Percentiles rank a stretch among this genome's conserved stretches.
Evolutionary conservation across 768 basidiomycete genomes (phyloP).

Genomic region (Kondoa subrosea): DNA sequence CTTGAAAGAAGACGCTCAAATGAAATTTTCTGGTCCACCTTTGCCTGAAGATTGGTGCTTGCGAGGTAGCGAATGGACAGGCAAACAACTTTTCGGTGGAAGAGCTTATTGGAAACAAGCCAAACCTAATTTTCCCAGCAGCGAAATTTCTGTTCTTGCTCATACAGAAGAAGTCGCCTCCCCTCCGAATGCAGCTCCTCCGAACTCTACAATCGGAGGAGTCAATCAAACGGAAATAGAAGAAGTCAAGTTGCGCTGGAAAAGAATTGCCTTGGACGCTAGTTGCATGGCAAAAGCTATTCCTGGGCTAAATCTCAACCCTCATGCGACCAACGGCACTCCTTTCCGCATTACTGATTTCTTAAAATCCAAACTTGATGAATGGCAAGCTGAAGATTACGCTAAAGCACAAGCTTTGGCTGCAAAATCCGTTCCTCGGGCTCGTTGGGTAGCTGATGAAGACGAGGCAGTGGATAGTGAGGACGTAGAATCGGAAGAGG

Average conservation of each 20-base stretch:
- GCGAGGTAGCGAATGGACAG: conserved; percentile 92
- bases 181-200: too few relatives aligned
- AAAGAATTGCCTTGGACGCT: background rate
- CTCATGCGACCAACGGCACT: background rate
- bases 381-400: conserved; percentile 25
- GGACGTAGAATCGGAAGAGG: conserved; percentile 36
- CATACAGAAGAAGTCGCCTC: background rate
- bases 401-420: conserved; percentile 15
- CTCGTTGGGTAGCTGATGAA: background rate
- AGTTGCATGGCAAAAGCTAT: background rate
- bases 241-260: conserved; percentile 43
- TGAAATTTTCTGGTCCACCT: conserved; percentile 51
- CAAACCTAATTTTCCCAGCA: too few relatives aligned
- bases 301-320: background rate
- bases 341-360: background rate
- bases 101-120: conserved; percentile 86
- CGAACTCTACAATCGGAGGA: conserved; percentile 57
- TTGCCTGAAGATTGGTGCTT: conserved; percentile 89
- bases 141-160: conserved; percentile 59
- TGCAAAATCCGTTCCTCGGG: background rate
- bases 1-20: conserved; percentile 32
- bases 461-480: background rate
- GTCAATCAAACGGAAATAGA: conserved; percentile 50
- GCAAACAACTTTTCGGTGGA: conserved; percentile 64
- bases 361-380: conserved; percentile 4